These are phyloP conservation scores for Globisporangium nagaii DNA, from an alignment of 352 stramenopile species.

Conservation along the genomic window DNA sequence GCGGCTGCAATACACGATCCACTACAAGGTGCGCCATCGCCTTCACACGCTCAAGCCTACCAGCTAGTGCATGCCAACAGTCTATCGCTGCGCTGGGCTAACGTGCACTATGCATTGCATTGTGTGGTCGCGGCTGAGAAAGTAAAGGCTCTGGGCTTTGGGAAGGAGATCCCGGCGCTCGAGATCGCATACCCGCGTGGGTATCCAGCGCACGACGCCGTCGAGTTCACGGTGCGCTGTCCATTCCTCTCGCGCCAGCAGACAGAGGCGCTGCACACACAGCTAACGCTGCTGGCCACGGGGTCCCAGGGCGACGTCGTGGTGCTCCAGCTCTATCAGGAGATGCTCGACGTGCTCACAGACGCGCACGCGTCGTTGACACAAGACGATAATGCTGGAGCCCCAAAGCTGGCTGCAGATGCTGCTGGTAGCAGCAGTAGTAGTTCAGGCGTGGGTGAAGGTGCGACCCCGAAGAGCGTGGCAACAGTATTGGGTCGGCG, in stretches of 20 bases:
- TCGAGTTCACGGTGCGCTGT: conserved; percentile 47
- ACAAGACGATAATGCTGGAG: too few relatives aligned
- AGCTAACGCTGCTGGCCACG: conserved; percentile 27
- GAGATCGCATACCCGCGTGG: conserved; percentile 32
- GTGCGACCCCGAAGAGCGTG: too few relatives aligned
- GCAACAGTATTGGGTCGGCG: conserved; percentile 40
- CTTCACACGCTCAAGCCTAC: too few relatives aligned
- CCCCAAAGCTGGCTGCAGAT: too few relatives aligned
- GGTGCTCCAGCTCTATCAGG: conserved; percentile 57
- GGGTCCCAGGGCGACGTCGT: conserved; percentile 35
- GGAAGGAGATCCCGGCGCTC: conserved; percentile 28
- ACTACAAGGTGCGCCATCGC: conserved; percentile 29
- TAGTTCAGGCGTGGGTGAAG: too few relatives aligned
- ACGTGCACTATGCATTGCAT: too few relatives aligned
- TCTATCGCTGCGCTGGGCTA: too few relatives aligned
- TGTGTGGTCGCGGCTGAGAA: background rate
- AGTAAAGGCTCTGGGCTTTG: conserved; percentile 8
- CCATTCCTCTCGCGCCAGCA: conserved; percentile 30
- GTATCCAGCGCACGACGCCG: conserved; percentile 25
- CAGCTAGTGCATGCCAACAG: too few relatives aligned
- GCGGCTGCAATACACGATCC: conserved; percentile 39
- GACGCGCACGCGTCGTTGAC: conserved; percentile 13
- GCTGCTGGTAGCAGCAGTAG: too few relatives aligned
- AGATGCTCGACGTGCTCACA: conserved; percentile 47
- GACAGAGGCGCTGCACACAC: conserved; percentile 32